Conservation (phyloP, 1,139 yeast genomes). For the Taiozyma sp. region DNA sequence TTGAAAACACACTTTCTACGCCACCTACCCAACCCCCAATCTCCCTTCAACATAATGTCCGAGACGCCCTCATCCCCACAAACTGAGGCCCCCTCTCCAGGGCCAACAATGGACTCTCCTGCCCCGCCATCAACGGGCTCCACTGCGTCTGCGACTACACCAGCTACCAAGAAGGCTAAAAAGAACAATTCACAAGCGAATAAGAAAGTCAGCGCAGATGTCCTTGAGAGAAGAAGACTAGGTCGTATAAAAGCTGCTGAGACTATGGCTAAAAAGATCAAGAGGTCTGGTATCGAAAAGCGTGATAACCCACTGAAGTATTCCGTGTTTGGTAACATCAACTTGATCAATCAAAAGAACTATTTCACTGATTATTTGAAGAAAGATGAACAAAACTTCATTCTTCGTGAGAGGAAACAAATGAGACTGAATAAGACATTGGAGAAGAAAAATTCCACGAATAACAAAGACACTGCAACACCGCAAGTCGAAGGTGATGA, state of each 20-base stretch:
- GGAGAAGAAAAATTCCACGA: slow-evolving; percentile 33
- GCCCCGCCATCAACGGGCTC: slow-evolving; percentile 16
- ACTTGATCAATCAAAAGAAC: slow-evolving; percentile 87
- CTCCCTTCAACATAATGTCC: slow-evolving; percentile 2
- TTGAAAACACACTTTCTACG: background rate
- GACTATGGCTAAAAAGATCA: slow-evolving; percentile 63
- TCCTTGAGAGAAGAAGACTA: slow-evolving; percentile 63
- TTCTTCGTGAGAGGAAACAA: slow-evolving; percentile 52
- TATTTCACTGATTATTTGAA: slow-evolving; percentile 90
- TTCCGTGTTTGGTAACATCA: slow-evolving; percentile 61
- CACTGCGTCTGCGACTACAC: slow-evolving; percentile 10
- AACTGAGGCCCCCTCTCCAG: slow-evolving; percentile 3
- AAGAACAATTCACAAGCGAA: slow-evolving; percentile 10
- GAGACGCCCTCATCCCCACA: slow-evolving; percentile 12
- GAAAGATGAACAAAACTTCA: slow-evolving; percentile 74
- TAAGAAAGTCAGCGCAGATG: slow-evolving; percentile 45
- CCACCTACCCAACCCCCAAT: background rate
- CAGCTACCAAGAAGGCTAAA: slow-evolving; percentile 10
- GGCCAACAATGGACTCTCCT: slow-evolving; percentile 15
- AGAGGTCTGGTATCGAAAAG: slow-evolving; percentile 71
- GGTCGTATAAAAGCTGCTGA: slow-evolving; percentile 76
- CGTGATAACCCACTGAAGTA: slow-evolving; percentile 63
- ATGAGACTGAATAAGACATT: slow-evolving; percentile 33
- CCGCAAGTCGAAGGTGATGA: slow-evolving; percentile 23
- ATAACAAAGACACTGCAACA: slow-evolving; percentile 4